phyloP scores from a whole-genome alignment of 1,139 yeast genomes.

The Diutina ranongensis region DNA sequence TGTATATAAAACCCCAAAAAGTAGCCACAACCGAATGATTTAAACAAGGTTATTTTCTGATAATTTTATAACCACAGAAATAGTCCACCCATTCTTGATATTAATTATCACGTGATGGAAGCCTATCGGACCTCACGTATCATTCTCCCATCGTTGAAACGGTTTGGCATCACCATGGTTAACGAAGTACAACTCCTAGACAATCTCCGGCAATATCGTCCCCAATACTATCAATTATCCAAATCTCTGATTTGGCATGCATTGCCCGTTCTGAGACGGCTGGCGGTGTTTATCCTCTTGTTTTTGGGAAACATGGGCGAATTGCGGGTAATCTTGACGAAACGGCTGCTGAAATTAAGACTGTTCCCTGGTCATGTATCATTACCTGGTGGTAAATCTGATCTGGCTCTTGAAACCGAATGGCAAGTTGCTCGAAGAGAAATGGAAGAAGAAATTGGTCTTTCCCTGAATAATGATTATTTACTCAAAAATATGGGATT shows the following conservation, averaged over 20 bases:
- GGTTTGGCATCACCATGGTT: constrained; percentile 6
- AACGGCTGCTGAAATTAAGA: constrained; percentile 55
- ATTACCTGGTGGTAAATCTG: constrained; percentile 85
- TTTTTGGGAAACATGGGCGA: constrained; percentile 67
- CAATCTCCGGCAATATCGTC: constrained; percentile 15
- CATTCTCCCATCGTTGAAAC: too few relatives aligned
- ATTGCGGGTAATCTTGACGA: constrained; percentile 64
- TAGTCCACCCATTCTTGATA: too few relatives aligned
- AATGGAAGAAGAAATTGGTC: constrained; percentile 78
- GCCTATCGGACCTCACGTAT: too few relatives aligned
- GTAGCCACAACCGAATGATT: too few relatives aligned
- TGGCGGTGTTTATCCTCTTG: constrained; percentile 64
- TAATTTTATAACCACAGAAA: too few relatives aligned
- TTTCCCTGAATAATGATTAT: constrained; percentile 37
- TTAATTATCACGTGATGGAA: background rate
- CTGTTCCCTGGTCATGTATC: constrained; percentile 83
- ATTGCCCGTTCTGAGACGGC: constrained; percentile 50
- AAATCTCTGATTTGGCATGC: constrained; percentile 43
- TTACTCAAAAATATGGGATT: constrained; percentile 38
- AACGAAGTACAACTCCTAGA: constrained; percentile 6
- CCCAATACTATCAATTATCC: constrained; percentile 18
- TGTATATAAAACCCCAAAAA: too few relatives aligned
- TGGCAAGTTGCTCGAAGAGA: constrained; percentile 72
- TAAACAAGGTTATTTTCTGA: too few relatives aligned
- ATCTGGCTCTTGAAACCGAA: constrained; percentile 49